Evolutionary conservation across 192 early-diverging fungal species (phyloP).

Genomic region (Umbelopsis isabellina): DNA sequence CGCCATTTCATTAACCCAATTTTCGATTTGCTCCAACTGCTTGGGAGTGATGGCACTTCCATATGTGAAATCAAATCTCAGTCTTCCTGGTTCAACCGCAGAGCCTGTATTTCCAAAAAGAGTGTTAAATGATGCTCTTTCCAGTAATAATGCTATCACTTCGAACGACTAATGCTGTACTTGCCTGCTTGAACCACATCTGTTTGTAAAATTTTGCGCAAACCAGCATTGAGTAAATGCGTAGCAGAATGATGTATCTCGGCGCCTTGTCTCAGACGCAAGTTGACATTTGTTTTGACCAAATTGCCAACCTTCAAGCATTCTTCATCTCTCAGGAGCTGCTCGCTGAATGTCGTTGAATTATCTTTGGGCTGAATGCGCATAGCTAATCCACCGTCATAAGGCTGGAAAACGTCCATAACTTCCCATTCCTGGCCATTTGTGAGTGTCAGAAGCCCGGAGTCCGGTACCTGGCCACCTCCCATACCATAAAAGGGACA

Average conservation of each 20-base stretch:
- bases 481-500: constrained; percentile 66
- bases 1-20: constrained; percentile 53
- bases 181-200: constrained; percentile 57
- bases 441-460: constrained; percentile 40
- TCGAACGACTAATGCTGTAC: no score
- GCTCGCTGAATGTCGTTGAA: neutral
- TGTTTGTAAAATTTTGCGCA: constrained; percentile 47
- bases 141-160: no score
- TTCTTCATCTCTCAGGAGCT: constrained; percentile 36
- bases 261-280: constrained; percentile 42
- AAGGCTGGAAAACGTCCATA: constrained; percentile 50
- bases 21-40: constrained; percentile 51
- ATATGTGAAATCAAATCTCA: constrained; percentile 64
- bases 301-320: constrained; percentile 45
- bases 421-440: constrained; percentile 50
- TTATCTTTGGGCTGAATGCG: constrained; percentile 31
- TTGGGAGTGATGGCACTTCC: constrained; percentile 47
- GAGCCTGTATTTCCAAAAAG: constrained; percentile 39
- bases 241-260: constrained; percentile 64
- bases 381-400: constrained; percentile 53
- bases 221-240: constrained; percentile 58
- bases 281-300: constrained; percentile 47
- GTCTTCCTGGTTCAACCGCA: constrained; percentile 48
- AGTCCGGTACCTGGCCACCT: constrained; percentile 60
- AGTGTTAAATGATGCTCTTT: no score